Conservation (phyloP, 73 alveolate species). For the Uronychia setigera region DNA sequence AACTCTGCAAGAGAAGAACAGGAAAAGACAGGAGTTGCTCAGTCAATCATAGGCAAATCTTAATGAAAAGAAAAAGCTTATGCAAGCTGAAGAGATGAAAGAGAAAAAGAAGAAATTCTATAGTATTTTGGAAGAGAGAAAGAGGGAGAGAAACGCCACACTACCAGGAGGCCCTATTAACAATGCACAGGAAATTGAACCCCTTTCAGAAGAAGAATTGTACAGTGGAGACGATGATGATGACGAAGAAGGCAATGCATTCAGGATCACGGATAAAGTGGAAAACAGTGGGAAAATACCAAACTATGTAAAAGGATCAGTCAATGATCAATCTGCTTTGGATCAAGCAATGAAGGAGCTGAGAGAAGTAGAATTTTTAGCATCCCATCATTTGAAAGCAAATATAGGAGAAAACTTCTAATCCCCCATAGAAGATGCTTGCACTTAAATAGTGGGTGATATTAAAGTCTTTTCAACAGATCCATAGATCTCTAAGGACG, state of each 20-base stretch:
- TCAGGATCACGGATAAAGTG: not conserved
- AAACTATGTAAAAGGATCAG: not conserved
- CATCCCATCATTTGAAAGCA: not conserved
- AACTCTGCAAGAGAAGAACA: not conserved
- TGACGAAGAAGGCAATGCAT: not conserved
- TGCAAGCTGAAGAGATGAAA: not conserved
- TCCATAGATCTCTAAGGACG: not conserved
- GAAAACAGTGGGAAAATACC: not conserved
- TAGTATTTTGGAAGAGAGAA: not conserved
- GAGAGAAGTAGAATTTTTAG: not conserved
- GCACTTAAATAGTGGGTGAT: not conserved
- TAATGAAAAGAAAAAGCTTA: not conserved
- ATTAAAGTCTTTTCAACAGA: not conserved
- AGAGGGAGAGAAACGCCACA: not conserved
- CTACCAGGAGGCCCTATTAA: not conserved
- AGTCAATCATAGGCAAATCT: not conserved
- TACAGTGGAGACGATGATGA: not conserved
- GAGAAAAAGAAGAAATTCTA: not conserved
- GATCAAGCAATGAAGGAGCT: not conserved
- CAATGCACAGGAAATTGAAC: not conserved
- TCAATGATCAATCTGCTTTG: not conserved
- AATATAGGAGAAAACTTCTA: not conserved
- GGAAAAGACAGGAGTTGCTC: not conserved
- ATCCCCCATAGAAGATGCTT: not conserved
- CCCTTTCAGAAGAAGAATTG: too few relatives aligned